Percentiles rank a stretch among this genome's conserved stretches.
These are phyloP conservation scores for Arabis alpina DNA, from an alignment of 345 rosid genomes.

Conservation along the genomic window DNA sequence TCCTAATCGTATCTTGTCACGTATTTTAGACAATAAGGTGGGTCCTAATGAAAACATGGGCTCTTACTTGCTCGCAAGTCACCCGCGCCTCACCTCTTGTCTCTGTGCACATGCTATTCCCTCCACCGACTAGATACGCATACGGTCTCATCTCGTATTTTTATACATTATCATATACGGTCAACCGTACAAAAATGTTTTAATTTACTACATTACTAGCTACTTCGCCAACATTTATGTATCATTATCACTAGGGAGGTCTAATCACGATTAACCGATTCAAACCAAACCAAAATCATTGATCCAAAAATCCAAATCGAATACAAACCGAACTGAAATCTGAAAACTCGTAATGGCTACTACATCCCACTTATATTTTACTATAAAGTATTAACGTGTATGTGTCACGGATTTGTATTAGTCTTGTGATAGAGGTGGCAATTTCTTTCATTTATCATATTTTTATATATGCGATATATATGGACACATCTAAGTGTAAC, in stretches of 20 bases:
- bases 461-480: conserved; percentile 8
- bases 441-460: conserved; percentile 10
- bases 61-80: conserved; percentile 52
- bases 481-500: conserved; percentile 27
- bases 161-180: conserved; percentile 36
- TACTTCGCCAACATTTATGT: conserved; percentile 33
- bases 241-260: background rate
- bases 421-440: conserved; percentile 29
- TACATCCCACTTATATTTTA: background rate
- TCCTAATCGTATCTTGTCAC: conserved; percentile 38
- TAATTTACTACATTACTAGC: conserved; percentile 17
- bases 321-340: too few species aligned
- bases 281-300: too few species aligned
- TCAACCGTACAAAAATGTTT: conserved; percentile 39
- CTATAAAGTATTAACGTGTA: conserved; percentile 19
- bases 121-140: conserved; percentile 49
- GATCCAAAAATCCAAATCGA: too few species aligned
- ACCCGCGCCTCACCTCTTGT: conserved; percentile 43
- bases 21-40: conserved; percentile 41
- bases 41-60: conserved; percentile 58
- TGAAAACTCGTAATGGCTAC: too few species aligned
- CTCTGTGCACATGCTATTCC: conserved; percentile 57
- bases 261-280: too few species aligned
- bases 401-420: conserved; percentile 39
- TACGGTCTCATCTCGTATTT: conserved; percentile 29